phyloP scores from a whole-genome alignment of 2,329 filamentous ascomycete species.

The Fusarium sp. region DNA sequence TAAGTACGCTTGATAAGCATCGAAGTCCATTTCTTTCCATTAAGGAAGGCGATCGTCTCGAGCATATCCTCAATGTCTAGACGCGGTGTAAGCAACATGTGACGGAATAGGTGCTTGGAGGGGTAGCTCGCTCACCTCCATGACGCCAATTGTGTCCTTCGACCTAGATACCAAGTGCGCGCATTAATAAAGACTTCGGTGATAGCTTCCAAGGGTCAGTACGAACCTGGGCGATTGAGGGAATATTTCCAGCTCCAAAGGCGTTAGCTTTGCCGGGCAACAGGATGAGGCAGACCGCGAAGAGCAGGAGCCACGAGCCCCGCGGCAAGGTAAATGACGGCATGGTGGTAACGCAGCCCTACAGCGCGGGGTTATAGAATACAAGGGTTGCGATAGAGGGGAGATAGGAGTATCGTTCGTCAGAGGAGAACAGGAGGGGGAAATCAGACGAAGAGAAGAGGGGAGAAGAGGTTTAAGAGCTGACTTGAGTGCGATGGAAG shows the following conservation, averaged over 20 bases:
- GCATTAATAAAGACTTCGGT: conserved; percentile 14
- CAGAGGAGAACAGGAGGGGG: not conserved
- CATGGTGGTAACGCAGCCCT: conserved; percentile 53
- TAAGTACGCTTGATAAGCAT: conserved; percentile 82
- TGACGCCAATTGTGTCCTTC: conserved; percentile 78
- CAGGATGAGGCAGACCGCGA: conserved; percentile 62
- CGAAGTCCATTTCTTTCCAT: conserved; percentile 86
- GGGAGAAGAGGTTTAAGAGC: conserved; percentile 17
- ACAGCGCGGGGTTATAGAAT: conserved; percentile 31
- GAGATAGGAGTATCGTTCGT: not conserved
- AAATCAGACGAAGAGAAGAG: not conserved
- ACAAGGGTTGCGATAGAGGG: conserved; percentile 11
- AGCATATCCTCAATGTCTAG: conserved; percentile 84
- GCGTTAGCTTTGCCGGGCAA: conserved; percentile 67
- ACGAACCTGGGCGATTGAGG: conserved; percentile 65
- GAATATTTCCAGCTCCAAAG: conserved; percentile 78
- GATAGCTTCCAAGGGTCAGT: not conserved
- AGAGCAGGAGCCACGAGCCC: conserved; percentile 62
- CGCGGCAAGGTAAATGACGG: conserved; percentile 58
- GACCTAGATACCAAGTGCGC: conserved; percentile 56
- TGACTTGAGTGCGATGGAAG: conserved; percentile 16
- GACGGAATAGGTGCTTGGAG: conserved; percentile 9
- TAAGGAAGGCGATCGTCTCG: conserved; percentile 79
- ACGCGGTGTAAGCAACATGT: conserved; percentile 20
- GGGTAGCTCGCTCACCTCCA: conserved; percentile 60